A percentile compares a stretch with the other conserved stretches of the same genome.
phyloP scores from a whole-genome alignment of 2,329 filamentous ascomycete genomes.

The Mycogone perniciosa region DNA sequence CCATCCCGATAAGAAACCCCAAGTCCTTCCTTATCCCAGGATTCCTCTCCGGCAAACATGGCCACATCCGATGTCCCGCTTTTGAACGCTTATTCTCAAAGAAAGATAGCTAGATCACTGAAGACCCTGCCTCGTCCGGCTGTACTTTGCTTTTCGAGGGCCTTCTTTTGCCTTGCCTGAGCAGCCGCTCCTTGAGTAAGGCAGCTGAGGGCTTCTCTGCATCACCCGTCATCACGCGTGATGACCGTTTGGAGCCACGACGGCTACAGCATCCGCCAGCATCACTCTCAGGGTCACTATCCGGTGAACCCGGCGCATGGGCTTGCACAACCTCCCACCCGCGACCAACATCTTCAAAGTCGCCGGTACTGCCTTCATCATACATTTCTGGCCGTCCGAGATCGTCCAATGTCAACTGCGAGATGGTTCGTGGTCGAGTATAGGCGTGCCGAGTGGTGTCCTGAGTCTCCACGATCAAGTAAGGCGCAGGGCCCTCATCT shows the following conservation, averaged over 20 bases:
- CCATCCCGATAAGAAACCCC: background rate
- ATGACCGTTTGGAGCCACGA: background rate
- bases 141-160: background rate
- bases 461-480: conserved; percentile 26
- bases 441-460: conserved; percentile 18
- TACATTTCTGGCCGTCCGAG: background rate
- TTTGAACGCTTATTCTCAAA: background rate
- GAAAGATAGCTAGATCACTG: too few relatives aligned
- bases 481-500: conserved; percentile 24
- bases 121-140: background rate
- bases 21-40: background rate
- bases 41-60: too few relatives aligned
- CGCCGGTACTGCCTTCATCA: background rate
- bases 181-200: background rate
- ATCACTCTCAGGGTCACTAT: background rate
- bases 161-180: background rate
- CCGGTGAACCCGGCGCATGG: background rate
- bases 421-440: conserved; percentile 8
- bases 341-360: background rate
- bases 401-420: conserved; percentile 8
- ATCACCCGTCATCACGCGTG: background rate
- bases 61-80: background rate
- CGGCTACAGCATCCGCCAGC: background rate
- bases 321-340: background rate
- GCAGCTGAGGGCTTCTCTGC: background rate